Base-by-base conservation (phyloP, 2,329 filamentous ascomycete species). In the Cercospora sp. region DNA sequence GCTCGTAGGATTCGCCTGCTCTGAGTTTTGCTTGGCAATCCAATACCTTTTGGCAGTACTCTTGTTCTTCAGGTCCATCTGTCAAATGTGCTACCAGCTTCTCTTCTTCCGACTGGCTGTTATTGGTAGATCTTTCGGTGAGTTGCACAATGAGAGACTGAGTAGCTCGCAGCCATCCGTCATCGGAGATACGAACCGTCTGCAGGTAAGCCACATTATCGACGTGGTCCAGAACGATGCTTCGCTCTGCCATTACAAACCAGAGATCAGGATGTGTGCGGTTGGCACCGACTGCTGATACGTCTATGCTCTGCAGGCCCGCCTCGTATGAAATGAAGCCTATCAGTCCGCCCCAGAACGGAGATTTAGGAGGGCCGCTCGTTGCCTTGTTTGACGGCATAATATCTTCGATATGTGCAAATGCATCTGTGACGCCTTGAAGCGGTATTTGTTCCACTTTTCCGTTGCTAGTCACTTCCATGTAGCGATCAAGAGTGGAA, bases 271-370 rank as follows among this genome's bases (percentile, higher is more conserved):
- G 89, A 10, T 86, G 82, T 42, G 79, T 73, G 65, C 84, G 80
- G 20, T 71, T 70, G 2, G 75, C 75, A 10, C 77, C 70, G 30
- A 73, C 69, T 33, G 80, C 73, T 1, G 79, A 71, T 23, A 90
- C 81, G 60, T 82, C 79, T 64, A 89, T 88, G 18, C 84, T 87
- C 71, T 84, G 82, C 1, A 96, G 81, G 0, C 92, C 92, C 76
- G 93, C 87, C 78, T 97, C 93, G 69, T 97, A 96, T 0, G 91
- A 93, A 61, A 93, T 86, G 74, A 90, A 96, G 0, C 93, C 93
- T 80, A 96, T 87, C 67, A 96, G 89, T 0, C 93, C 93, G 62
- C 92, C 93, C 79, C 91, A 88, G 76, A 96, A 97, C 0, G 91
- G 86, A 0, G 80, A 80, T 39, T 77, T 74, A 0, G 74, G 69